These are phyloP conservation scores for Ampelocalamus luodianensis DNA, from an alignment of 176 grass and related monocot species.

Conservation along the genomic window DNA sequence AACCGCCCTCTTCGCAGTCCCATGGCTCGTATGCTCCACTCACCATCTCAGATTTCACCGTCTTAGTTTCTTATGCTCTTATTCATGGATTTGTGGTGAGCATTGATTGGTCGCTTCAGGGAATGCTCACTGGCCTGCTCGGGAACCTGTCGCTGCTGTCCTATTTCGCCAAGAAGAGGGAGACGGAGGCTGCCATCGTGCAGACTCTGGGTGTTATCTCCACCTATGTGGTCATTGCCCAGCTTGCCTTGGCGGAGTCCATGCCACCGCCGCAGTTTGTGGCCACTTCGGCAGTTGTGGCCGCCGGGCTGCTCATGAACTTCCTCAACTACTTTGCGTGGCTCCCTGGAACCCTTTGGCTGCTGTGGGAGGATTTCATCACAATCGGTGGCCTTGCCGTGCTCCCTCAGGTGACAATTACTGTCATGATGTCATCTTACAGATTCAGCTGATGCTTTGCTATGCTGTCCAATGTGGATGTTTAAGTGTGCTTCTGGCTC, in stretches of 20 bases:
- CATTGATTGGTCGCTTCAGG: slow-evolving; percentile 44
- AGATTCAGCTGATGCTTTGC: slow-evolving; percentile 1
- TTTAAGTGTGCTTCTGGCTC: neutral
- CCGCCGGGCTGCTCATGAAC: slow-evolving; percentile 76
- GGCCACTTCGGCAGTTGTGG: slow-evolving; percentile 62
- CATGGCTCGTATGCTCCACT: slow-evolving; percentile 73
- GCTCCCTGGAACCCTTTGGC: slow-evolving; percentile 66
- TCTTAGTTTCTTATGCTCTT: neutral
- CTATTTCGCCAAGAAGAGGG: slow-evolving; percentile 97
- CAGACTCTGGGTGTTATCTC: slow-evolving; percentile 84
- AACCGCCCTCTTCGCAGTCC: slow-evolving; percentile 81
- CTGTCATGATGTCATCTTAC: neutral
- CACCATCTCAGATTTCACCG: neutral
- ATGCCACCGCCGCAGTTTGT: slow-evolving; percentile 83
- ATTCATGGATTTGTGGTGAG: neutral
- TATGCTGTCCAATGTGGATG: neutral
- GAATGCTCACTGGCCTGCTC: slow-evolving; percentile 95
- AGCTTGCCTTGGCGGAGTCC: slow-evolving; percentile 81
- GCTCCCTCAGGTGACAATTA: slow-evolving; percentile 80
- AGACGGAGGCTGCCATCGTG: slow-evolving; percentile 80
- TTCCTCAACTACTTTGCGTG: slow-evolving; percentile 83
- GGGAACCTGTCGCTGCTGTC: slow-evolving; percentile 91
- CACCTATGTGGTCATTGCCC: slow-evolving; percentile 78
- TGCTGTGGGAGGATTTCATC: slow-evolving; percentile 89
- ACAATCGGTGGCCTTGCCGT: slow-evolving; percentile 81